A percentile compares a stretch with the other conserved stretches of the same genome.
Evolutionary conservation across 176 grass and related monocot species (phyloP).

Genomic region (Aechmea fasciata): DNA sequence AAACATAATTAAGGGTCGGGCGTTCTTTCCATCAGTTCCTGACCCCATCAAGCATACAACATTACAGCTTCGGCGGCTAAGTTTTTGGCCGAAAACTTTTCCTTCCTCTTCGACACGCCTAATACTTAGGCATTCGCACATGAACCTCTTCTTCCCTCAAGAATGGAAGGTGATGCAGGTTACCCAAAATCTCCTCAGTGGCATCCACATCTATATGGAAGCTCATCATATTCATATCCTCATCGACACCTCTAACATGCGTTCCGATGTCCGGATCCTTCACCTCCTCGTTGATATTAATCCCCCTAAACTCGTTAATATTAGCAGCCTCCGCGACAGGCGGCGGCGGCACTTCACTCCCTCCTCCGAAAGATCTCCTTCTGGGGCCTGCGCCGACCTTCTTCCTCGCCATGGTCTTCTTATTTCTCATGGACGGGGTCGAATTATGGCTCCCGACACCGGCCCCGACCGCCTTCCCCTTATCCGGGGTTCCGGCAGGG

Average conservation of each 20-base stretch:
- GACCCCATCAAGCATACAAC: conserved; percentile 12
- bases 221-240: conserved; percentile 41
- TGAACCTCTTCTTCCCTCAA: conserved; percentile 78
- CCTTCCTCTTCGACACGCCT: conserved; percentile 12
- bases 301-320: conserved; percentile 30
- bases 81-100: not conserved
- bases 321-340: not conserved
- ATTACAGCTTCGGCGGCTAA: not conserved
- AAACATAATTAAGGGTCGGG: not conserved
- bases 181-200: conserved; percentile 72
- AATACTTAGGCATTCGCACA: conserved; percentile 38
- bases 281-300: conserved; percentile 85
- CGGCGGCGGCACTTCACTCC: conserved; percentile 7
- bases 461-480: too few relatives aligned
- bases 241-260: conserved; percentile 30
- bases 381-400: conserved; percentile 43
- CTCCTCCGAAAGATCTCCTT: conserved; percentile 19
- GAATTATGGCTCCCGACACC: not conserved
- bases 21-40: not conserved
- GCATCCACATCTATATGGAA: conserved; percentile 85
- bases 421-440: conserved; percentile 32
- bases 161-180: conserved; percentile 86
- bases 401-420: conserved; percentile 85
- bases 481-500: not conserved
- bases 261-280: conserved; percentile 38